Percentiles rank a stretch among this genome's conserved stretches.
Evolutionary conservation across 176 grass and related monocot genomes (phyloP).

Genomic region (Oryza coarctata): DNA sequence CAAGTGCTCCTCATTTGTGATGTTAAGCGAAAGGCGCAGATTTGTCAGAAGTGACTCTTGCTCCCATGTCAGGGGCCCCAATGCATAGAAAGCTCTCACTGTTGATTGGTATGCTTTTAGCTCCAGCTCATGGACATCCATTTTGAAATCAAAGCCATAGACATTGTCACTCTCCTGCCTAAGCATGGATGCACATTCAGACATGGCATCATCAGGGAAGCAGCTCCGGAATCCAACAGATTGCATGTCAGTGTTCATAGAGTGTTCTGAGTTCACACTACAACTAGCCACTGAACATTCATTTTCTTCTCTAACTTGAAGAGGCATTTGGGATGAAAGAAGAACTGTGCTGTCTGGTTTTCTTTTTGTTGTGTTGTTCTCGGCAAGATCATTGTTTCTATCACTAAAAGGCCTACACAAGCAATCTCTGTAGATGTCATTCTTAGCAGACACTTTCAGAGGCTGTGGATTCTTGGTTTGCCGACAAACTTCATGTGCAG

Average conservation of each 20-base stretch:
- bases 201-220: slow-evolving; percentile 36
- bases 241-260: slow-evolving; percentile 7
- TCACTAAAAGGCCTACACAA: slow-evolving; percentile 8
- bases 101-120: slow-evolving; percentile 59
- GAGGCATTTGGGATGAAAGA: neutral
- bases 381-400: slow-evolving; percentile 11
- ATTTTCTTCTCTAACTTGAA: slow-evolving; percentile 30
- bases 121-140: slow-evolving; percentile 49
- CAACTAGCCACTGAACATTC: slow-evolving; percentile 62
- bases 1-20: slow-evolving; percentile 64
- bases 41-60: slow-evolving; percentile 68
- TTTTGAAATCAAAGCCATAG: slow-evolving; percentile 8
- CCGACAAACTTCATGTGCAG: slow-evolving; percentile 4
- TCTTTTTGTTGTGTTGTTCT: neutral
- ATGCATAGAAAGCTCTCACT: slow-evolving; percentile 44
- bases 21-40: slow-evolving; percentile 61
- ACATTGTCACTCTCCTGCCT: neutral
- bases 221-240: neutral
- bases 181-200: slow-evolving; percentile 4
- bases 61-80: slow-evolving; percentile 56
- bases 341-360: neutral
- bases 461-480: slow-evolving; percentile 10
- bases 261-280: slow-evolving; percentile 28
- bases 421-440: neutral
- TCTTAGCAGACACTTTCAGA: neutral